Evolutionary conservation across 306 rosid species (phyloP).

Genomic region (Prinsepia uniflora): DNA sequence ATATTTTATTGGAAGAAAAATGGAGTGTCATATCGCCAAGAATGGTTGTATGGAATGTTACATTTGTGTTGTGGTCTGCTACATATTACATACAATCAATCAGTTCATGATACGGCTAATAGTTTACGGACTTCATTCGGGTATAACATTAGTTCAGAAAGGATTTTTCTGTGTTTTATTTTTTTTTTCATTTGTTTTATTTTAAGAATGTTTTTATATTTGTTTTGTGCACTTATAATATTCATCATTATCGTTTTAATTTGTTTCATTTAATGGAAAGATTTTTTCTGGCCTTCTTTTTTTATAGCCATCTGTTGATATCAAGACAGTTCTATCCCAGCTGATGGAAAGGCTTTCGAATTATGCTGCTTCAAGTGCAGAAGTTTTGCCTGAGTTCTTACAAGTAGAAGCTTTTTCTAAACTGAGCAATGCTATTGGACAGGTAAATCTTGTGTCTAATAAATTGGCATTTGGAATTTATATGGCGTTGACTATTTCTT

Average conservation of each 20-base stretch:
- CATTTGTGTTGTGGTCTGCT: background rate
- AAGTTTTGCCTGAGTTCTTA: constrained; percentile 94
- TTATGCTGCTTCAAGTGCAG: constrained; percentile 93
- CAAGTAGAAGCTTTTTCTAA: constrained; percentile 99
- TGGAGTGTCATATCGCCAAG: background rate
- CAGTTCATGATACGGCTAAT: background rate
- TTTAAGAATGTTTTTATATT: background rate
- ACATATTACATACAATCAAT: background rate
- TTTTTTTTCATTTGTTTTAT: background rate
- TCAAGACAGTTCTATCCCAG: constrained; percentile 93
- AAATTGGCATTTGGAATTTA: background rate
- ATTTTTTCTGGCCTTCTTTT: constrained; percentile 13
- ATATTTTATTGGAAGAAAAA: background rate
- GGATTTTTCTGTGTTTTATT: background rate
- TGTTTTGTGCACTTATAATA: background rate
- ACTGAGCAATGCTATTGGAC: constrained; percentile 89
- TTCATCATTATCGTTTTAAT: background rate
- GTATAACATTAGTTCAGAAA: background rate
- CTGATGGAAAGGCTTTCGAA: constrained; percentile 97
- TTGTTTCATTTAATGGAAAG: constrained; percentile 12
- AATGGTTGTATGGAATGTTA: background rate
- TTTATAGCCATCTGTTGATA: constrained; percentile 81
- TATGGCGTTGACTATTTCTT: background rate
- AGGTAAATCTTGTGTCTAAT: constrained; percentile 48
- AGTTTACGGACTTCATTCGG: background rate